Base-by-base conservation (phyloP, 441 rosid genomes). In the Hypseocharis bilobata region DNA sequence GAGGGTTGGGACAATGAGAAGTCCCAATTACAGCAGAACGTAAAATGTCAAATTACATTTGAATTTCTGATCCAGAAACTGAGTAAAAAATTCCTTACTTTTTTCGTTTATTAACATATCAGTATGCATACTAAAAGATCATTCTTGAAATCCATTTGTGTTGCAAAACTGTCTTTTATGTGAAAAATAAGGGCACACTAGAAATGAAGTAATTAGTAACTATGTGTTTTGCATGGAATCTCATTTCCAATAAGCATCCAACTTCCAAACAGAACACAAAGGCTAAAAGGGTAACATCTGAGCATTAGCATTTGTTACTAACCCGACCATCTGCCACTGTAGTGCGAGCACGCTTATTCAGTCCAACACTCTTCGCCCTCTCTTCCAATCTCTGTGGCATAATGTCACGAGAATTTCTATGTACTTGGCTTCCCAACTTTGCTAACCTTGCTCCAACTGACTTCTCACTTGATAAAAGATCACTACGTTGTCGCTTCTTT, bases 281-380 rank as follows among this genome's bases (percentile, higher is more conserved):
- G 22, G n/a, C 30, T 14, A 55, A 66, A 25, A 27, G 72, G 59
- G 4, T 23, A 52, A 23, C 14, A 23, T 4, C 23, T 52, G 0
- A 22, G 2, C 29, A 52, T 19, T 26, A 51, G 22, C 28, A 17
- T 61, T 17, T 16, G 56, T 57, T 64, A 76, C 88, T 72, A 61
- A 85, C 88, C 86, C 85, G 83, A 56, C 71, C 60, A 63, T 85
- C 86, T 16, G 87, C 77, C 13, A 76, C 74, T 45, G 86, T 76
- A 23, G 84, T 62, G 51, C 86, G 82, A 60, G 77, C 77, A 29
- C 86, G 75, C 78, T 82, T 86, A 69, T 75, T 82, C 73, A 72
- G 68, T 22, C 58, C 58, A 59, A 70, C 67, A 78, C 66, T 82
- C 82, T 82, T 84, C 52, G 79, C 61, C 74, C 79, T 74, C 62